A percentile compares a stretch with the other conserved stretches of the same genome.
Evolutionary conservation across 2,329 filamentous ascomycete genomes (phyloP).

Genomic region (Hypocreales sp.): DNA sequence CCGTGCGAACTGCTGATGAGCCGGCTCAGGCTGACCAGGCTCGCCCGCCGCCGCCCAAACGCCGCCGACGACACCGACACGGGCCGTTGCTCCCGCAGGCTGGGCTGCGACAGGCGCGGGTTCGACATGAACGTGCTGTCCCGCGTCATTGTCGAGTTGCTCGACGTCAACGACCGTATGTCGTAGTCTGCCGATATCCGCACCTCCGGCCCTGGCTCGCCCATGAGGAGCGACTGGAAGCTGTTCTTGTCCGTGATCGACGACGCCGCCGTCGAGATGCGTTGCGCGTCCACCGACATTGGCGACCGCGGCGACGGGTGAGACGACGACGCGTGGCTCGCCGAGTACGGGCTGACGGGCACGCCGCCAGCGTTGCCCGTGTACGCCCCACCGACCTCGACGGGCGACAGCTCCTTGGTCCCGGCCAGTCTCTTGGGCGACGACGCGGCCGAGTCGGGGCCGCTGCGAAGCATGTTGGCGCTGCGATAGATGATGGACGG

Average conservation of each 20-base stretch:
- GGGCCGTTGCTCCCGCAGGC: slow-evolving; percentile 39
- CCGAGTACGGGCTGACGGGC: slow-evolving; percentile 50
- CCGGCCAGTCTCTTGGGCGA: slow-evolving; percentile 26
- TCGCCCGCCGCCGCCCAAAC: slow-evolving; percentile 57
- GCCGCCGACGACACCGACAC: slow-evolving; percentile 45
- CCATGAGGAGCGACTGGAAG: slow-evolving; percentile 56
- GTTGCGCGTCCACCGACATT: slow-evolving; percentile 54
- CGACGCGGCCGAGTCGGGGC: slow-evolving; percentile 23
- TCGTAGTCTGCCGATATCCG: slow-evolving; percentile 55
- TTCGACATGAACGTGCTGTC: slow-evolving; percentile 39
- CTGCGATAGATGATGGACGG: slow-evolving; percentile 22
- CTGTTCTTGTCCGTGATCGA: slow-evolving; percentile 56
- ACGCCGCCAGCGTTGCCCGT: slow-evolving; percentile 27
- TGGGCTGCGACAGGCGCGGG: slow-evolving; percentile 31
- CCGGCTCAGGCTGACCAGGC: slow-evolving; percentile 61
- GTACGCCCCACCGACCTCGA: slow-evolving; percentile 32
- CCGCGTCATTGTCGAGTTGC: slow-evolving; percentile 61
- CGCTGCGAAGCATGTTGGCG: slow-evolving; percentile 17
- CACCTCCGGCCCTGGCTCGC: slow-evolving; percentile 57
- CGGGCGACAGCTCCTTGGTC: slow-evolving; percentile 30
- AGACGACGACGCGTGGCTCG: slow-evolving; percentile 48
- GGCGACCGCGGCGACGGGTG: slow-evolving; percentile 51
- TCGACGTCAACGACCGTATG: slow-evolving; percentile 59
- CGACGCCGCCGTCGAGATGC: slow-evolving; percentile 61
- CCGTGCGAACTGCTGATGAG: slow-evolving; percentile 62